phyloP scores from a whole-genome alignment of 495 filamentous ascomycete genomes.

The Oleoguttula mirabilis region DNA sequence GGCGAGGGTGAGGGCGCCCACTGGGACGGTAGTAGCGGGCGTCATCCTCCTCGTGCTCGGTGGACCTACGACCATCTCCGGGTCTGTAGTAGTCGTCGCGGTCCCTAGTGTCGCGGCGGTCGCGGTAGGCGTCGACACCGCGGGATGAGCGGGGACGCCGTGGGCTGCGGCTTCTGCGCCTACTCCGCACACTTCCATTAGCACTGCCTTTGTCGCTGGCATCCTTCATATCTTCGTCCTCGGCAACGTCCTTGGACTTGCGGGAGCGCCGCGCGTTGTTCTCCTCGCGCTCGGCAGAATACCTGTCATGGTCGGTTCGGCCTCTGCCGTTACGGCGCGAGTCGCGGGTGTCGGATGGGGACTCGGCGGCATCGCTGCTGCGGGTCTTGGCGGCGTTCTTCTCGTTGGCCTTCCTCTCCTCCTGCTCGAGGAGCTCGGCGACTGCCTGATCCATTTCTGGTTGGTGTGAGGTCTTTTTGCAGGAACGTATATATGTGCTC shows the following conservation, averaged over 20 bases:
- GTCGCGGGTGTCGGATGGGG: constrained; percentile 36
- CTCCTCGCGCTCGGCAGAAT: constrained; percentile 48
- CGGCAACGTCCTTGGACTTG: constrained; percentile 41
- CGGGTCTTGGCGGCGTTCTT: constrained; percentile 3
- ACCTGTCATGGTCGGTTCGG: constrained; percentile 42
- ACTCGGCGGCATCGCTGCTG: neutral
- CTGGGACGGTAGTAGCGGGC: constrained; percentile 72
- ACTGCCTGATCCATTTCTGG: constrained; percentile 6
- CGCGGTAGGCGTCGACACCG: constrained; percentile 30
- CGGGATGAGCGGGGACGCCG: constrained; percentile 48
- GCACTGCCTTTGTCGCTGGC: constrained; percentile 67
- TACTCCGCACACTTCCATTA: constrained; percentile 63
- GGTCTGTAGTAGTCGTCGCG: constrained; percentile 31
- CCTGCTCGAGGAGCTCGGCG: constrained; percentile 20
- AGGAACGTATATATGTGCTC: constrained; percentile 4
- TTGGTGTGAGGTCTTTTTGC: constrained; percentile 5
- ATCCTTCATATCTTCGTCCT: constrained; percentile 38
- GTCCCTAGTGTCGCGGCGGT: neutral
- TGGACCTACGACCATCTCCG: constrained; percentile 58
- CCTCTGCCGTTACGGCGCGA: constrained; percentile 43
- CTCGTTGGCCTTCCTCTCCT: constrained; percentile 12
- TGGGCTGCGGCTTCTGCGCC: constrained; percentile 72
- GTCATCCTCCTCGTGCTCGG: too few relatives aligned
- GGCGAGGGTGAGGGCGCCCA: constrained; percentile 31
- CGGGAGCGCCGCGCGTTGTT: constrained; percentile 52